Conservation (phyloP, 2,329 filamentous ascomycete genomes). For the Colletotrichum sidae region DNA sequence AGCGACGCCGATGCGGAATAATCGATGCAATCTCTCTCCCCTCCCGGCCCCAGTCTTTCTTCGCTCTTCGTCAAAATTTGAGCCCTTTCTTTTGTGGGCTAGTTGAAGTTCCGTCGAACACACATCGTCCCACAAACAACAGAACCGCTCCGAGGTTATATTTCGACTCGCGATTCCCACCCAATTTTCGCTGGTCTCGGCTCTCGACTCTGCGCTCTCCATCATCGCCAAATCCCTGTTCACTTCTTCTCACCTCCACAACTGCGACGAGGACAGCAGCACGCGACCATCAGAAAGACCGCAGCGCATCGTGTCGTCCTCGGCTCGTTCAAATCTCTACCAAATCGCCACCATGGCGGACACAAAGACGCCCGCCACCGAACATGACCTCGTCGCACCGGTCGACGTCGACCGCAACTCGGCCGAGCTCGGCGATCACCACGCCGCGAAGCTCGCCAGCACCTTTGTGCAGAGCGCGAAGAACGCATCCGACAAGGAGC, state of each 20-base stretch:
- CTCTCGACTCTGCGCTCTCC: conserved; percentile 4
- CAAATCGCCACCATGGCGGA: conserved; percentile 19
- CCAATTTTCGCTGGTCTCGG: not conserved
- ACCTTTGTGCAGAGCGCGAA: conserved; percentile 58
- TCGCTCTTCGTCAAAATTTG: conserved; percentile 34
- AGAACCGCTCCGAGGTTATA: conserved; percentile 7
- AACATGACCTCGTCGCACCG: conserved; percentile 16
- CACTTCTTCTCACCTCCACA: not conserved
- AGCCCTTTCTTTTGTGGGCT: conserved; percentile 36
- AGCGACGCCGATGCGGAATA: conserved; percentile 15
- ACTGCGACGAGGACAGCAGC: not conserved
- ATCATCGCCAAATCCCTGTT: not conserved
- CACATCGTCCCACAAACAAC: conserved; percentile 27
- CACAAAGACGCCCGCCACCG: conserved; percentile 18
- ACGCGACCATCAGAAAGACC: not conserved
- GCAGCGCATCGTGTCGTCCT: not conserved
- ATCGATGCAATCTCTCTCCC: conserved; percentile 4
- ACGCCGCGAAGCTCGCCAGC: conserved; percentile 42
- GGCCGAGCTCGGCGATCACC: conserved; percentile 25
- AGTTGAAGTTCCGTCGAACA: not conserved
- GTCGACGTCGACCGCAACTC: conserved; percentile 25
- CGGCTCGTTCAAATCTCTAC: not conserved
- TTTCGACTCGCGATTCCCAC: conserved; percentile 19
- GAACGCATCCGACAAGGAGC: conserved; percentile 70
- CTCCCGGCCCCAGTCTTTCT: conserved; percentile 33